Evolutionary conservation across 2,329 filamentous ascomycete genomes (phyloP), one percentile per base, ranked within the genome.

Genomic region (Ascochyta lentis): DNA sequence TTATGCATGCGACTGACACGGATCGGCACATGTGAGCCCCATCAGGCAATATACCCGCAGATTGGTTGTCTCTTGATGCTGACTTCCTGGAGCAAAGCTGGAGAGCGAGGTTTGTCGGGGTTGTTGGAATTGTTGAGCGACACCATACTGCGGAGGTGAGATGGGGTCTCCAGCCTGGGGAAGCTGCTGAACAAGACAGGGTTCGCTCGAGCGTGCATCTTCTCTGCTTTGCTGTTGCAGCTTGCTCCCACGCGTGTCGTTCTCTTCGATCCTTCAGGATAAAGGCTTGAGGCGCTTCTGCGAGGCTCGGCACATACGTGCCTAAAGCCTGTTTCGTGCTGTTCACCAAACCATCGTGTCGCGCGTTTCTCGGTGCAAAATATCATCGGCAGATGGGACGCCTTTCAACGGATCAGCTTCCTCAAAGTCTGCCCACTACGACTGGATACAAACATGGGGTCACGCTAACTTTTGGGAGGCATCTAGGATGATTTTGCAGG

Each of bases 1-100:
- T 50, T 46, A 19, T 33, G 41, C 47, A 56, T 47, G 53, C 42
- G 47, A 46, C 53, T 50, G 41, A 55, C 52, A 26, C 33, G 15
- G 47, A 55, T 55, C 53, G 41, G 31, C 53, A 50, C 7, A 23
- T n/a, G 26, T 15, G n/a, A 8, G 1, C 38, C 47, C 41, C 19
- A 47, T 46, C n/a, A 12, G 42, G 53, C 15, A 56, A 26, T 46
- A 42, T 44, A 56, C 12, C 53, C 47, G 53, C 53, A 42, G 6
- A 22, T 4, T 38, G 15, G 10, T 33, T 23, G 46, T 43, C 52
- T 29, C 35, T 29, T 49, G 29, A 31, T 33, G 29, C 40, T 41
- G 26, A 19, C 19, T 19, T 19, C 35, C 23, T 19, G 37, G 47
- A 56, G 31, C 42, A 34, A 47, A 42, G 16, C 35, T 50, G 53